Conservation (phyloP, 306 rosid genomes). For the Parietaria judaica region DNA sequence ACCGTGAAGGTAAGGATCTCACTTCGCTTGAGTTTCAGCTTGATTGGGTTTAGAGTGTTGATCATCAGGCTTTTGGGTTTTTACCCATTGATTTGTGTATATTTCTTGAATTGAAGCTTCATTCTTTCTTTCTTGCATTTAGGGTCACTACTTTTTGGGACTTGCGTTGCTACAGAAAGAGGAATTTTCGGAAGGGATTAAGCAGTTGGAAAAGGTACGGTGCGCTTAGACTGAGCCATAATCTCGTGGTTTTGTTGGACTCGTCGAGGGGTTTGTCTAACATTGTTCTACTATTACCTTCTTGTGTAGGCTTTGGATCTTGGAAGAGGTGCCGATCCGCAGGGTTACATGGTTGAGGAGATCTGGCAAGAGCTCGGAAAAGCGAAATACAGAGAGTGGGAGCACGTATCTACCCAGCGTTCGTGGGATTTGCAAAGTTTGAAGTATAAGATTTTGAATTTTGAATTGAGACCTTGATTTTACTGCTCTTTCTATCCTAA, state of each 20-base stretch:
- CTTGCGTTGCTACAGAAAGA: slow-evolving; percentile 56
- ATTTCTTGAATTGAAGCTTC: not conserved
- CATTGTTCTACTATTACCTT: not conserved
- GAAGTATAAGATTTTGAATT: slow-evolving; percentile 31
- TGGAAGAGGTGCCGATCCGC: slow-evolving; percentile 79
- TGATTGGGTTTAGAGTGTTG: too few relatives aligned
- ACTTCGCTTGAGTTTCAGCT: not conserved
- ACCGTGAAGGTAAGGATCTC: slow-evolving; percentile 63
- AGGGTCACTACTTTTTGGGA: slow-evolving; percentile 94
- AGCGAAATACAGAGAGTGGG: slow-evolving; percentile 90
- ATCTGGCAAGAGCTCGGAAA: slow-evolving; percentile 89
- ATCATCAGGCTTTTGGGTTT: too few relatives aligned
- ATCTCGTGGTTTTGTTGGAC: not conserved
- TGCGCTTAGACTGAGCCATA: not conserved
- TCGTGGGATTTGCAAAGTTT: slow-evolving; percentile 75
- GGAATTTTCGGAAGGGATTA: slow-evolving; percentile 59
- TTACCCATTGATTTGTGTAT: not conserved
- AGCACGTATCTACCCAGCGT: slow-evolving; percentile 44
- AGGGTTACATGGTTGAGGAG: slow-evolving; percentile 76
- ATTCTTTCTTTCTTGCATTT: slow-evolving; percentile 20
- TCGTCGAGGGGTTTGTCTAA: not conserved
- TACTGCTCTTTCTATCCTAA: not conserved
- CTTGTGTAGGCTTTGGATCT: slow-evolving; percentile 77
- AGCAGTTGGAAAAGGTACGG: slow-evolving; percentile 68
- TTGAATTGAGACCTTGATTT: slow-evolving; percentile 10